Evolutionary conservation across 1,284 basidiomycete genomes (phyloP).

Genomic region (Cutaneotrichosporon sp.): DNA sequence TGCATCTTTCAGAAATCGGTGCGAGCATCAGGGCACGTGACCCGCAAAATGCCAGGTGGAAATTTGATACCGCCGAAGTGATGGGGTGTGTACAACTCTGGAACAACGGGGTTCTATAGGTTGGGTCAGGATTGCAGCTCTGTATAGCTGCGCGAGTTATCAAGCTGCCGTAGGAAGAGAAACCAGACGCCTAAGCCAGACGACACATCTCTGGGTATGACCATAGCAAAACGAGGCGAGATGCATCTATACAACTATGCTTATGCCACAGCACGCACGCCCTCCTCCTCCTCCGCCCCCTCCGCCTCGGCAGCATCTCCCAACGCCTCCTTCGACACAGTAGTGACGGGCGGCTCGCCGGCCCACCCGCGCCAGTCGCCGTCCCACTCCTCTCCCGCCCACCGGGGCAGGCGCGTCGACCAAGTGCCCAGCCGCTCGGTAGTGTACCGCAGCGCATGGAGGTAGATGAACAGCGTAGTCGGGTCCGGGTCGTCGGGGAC

Average conservation of each 20-base stretch:
- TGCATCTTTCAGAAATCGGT: constrained; percentile 5
- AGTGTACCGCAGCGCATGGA: constrained; percentile 84
- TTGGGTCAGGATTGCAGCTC: too few relatives aligned
- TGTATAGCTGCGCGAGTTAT: too few relatives aligned
- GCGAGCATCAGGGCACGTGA: background rate
- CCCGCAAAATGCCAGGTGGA: background rate
- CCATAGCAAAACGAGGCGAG: too few relatives aligned
- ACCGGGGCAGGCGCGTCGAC: constrained; percentile 53
- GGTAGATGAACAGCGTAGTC: constrained; percentile 86
- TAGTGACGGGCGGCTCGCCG: constrained; percentile 28
- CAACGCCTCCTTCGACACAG: constrained; percentile 1
- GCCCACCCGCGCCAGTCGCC: constrained; percentile 54
- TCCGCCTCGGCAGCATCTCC: background rate
- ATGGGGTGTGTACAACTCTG: too few relatives aligned
- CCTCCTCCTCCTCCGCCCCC: background rate
- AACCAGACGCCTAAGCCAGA: too few relatives aligned
- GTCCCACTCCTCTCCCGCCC: constrained; percentile 53
- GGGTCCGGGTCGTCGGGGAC: constrained; percentile 87
- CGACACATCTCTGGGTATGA: too few relatives aligned
- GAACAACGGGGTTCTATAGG: too few relatives aligned
- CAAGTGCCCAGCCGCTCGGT: constrained; percentile 51
- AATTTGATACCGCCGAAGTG: background rate
- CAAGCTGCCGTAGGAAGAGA: too few relatives aligned
- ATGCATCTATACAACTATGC: too few relatives aligned
- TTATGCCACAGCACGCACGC: background rate